These are phyloP conservation scores for Hyphopichia khmerensis DNA, from an alignment of 1,139 yeast genomes.

Conservation along the genomic window DNA sequence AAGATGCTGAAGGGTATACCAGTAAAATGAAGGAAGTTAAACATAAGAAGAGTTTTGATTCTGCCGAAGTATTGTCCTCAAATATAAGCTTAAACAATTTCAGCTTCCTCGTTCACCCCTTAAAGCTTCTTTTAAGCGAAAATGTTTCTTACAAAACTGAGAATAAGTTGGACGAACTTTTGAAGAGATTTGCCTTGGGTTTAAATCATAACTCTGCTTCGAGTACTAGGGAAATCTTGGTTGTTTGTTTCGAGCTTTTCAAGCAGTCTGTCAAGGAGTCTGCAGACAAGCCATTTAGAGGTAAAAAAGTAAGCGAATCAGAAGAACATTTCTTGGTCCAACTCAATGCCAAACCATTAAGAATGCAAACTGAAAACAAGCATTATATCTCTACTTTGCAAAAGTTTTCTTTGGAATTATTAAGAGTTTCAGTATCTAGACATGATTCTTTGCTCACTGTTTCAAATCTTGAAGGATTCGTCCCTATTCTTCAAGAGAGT, in stretches of 20 bases:
- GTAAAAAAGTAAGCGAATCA: slow-evolving; percentile 13
- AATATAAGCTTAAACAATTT: slow-evolving; percentile 64
- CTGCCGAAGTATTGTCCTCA: slow-evolving; percentile 74
- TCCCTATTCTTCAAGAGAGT: slow-evolving; percentile 67
- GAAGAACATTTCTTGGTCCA: slow-evolving; percentile 71
- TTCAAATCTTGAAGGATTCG: slow-evolving; percentile 65
- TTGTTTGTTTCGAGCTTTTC: slow-evolving; percentile 74
- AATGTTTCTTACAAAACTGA: slow-evolving; percentile 67
- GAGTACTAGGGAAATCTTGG: slow-evolving; percentile 56
- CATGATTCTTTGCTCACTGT: slow-evolving; percentile 58
- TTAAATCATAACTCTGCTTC: slow-evolving; percentile 69
- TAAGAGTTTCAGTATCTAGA: slow-evolving; percentile 68
- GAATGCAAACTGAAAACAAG: slow-evolving; percentile 51
- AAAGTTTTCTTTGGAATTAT: slow-evolving; percentile 73
- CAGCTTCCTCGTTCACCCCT: slow-evolving; percentile 64
- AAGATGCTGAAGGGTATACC: slow-evolving; percentile 89
- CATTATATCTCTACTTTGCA: slow-evolving; percentile 61
- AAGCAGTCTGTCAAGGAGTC: slow-evolving; percentile 46
- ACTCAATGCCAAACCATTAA: slow-evolving; percentile 56
- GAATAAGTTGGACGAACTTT: slow-evolving; percentile 73
- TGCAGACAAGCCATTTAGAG: slow-evolving; percentile 15
- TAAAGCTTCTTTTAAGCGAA: slow-evolving; percentile 64
- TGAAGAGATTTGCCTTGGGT: slow-evolving; percentile 77
- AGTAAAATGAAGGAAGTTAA: slow-evolving; percentile 90
- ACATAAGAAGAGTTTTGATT: slow-evolving; percentile 83